phyloP scores from a whole-genome alignment of 805 yeast species.

The Suhomyces canberraensis region DNA sequence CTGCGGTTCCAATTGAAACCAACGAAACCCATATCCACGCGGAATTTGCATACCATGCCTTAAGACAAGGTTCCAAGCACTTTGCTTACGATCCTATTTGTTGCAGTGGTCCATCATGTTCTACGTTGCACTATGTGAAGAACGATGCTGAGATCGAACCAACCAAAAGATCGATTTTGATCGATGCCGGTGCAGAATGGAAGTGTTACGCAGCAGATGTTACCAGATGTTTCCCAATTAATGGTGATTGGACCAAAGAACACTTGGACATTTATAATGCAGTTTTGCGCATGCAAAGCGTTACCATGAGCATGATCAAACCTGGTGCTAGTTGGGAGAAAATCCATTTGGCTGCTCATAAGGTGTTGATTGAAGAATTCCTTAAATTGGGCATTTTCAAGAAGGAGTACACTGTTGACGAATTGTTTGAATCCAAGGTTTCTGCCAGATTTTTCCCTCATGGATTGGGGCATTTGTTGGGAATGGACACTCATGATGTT shows the following conservation, averaged over 20 bases:
- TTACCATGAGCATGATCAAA: slow-evolving; percentile 65
- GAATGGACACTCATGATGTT: slow-evolving; percentile 95
- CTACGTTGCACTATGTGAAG: slow-evolving; percentile 84
- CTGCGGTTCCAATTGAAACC: slow-evolving; percentile 80
- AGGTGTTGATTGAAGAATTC: slow-evolving; percentile 67
- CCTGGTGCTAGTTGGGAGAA: slow-evolving; percentile 89
- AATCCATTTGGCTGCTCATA: slow-evolving; percentile 76
- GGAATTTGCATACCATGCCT: slow-evolving; percentile 88
- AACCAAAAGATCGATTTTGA: slow-evolving; percentile 63
- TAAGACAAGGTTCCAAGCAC: slow-evolving; percentile 88
- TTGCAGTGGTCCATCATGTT: slow-evolving; percentile 88
- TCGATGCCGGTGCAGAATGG: slow-evolving; percentile 99
- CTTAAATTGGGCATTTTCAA: slow-evolving; percentile 73
- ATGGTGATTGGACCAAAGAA: slow-evolving; percentile 86
- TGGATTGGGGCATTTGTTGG: slow-evolving; percentile 90
- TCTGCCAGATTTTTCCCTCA: slow-evolving; percentile 89
- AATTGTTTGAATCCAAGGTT: slow-evolving; percentile 65
- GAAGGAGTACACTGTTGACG: slow-evolving; percentile 50
- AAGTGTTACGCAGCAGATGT: slow-evolving; percentile 88
- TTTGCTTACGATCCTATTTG: slow-evolving; percentile 95
- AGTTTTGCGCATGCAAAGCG: slow-evolving; percentile 79
- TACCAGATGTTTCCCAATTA: slow-evolving; percentile 90
- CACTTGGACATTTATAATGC: slow-evolving; percentile 77
- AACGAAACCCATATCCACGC: slow-evolving; percentile 94
- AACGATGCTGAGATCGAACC: slow-evolving; percentile 54